Conservation (phyloP, 345 rosid species). For the Lepidium africanum region DNA sequence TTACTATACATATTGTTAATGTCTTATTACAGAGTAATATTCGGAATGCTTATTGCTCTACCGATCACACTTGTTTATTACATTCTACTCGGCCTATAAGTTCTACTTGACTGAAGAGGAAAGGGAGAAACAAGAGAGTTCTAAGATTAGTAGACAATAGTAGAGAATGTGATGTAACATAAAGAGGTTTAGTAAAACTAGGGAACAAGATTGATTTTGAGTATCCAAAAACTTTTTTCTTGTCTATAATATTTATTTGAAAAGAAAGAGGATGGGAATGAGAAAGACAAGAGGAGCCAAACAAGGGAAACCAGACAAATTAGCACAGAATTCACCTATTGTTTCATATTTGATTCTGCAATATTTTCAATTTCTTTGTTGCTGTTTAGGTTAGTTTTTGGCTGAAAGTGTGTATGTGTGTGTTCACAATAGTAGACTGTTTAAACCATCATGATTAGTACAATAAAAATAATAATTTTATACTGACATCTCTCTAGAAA, state of each 20-base stretch:
- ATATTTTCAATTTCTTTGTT: not conserved
- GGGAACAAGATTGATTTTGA: constrained; percentile 15
- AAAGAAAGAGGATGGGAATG: not conserved
- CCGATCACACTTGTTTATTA: constrained; percentile 74
- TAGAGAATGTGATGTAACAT: constrained; percentile 10
- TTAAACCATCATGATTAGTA: not conserved
- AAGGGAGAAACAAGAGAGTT: not conserved
- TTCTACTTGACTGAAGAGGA: not conserved
- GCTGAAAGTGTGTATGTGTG: not conserved
- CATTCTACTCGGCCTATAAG: constrained; percentile 53
- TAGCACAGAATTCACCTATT: not conserved
- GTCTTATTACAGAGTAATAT: constrained; percentile 48
- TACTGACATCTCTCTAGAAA: not conserved
- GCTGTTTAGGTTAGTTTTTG: not conserved
- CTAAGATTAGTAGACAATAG: not conserved
- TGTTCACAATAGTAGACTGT: not conserved
- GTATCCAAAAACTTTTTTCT: not conserved
- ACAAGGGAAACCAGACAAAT: constrained; percentile 2
- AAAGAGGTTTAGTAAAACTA: not conserved
- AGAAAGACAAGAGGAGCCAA: not conserved
- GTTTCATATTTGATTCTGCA: not conserved
- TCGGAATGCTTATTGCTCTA: constrained; percentile 72
- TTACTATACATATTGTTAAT: not conserved
- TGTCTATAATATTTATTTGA: not conserved
- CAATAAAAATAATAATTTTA: not conserved